Conservation (phyloP, 2,329 filamentous ascomycete genomes). For the Keithomyces neogunnii region DNA sequence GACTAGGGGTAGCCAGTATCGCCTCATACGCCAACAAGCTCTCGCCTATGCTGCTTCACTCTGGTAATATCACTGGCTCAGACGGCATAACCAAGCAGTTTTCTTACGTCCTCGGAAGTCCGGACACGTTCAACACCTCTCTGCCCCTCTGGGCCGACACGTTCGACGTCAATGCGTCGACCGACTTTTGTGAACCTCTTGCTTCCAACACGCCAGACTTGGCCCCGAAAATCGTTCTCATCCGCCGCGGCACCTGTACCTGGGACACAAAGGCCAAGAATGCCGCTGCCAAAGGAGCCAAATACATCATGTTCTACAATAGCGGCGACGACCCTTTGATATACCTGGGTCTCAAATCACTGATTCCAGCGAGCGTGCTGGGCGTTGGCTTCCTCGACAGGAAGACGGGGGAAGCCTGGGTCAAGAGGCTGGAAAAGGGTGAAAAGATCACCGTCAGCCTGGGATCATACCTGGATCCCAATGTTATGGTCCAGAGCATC, state of each 20-base stretch:
- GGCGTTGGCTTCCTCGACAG: constrained; percentile 18
- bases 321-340: constrained; percentile 27
- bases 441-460: constrained; percentile 29
- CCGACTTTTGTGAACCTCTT: constrained; percentile 40
- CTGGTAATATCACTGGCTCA: background rate
- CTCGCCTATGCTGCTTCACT: background rate
- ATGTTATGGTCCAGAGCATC: background rate
- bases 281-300: constrained; percentile 36
- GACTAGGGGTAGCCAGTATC: constrained; percentile 13
- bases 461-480: constrained; percentile 8
- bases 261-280: constrained; percentile 1
- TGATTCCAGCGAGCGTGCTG: constrained; percentile 18
- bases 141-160: constrained; percentile 33
- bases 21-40: background rate
- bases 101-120: constrained; percentile 29
- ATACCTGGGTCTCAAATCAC: background rate
- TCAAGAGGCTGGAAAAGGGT: constrained; percentile 27
- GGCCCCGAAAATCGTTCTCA: constrained; percentile 41
- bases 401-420: constrained; percentile 38
- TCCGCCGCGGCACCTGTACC: constrained; percentile 44
- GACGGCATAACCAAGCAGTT: constrained; percentile 16
- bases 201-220: constrained; percentile 44
- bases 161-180: constrained; percentile 28
- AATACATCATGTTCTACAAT: constrained; percentile 56
- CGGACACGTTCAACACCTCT: constrained; percentile 26